Conservation (phyloP, 2,329 filamentous ascomycete genomes). For the Colletotrichum higginsianum region DNA sequence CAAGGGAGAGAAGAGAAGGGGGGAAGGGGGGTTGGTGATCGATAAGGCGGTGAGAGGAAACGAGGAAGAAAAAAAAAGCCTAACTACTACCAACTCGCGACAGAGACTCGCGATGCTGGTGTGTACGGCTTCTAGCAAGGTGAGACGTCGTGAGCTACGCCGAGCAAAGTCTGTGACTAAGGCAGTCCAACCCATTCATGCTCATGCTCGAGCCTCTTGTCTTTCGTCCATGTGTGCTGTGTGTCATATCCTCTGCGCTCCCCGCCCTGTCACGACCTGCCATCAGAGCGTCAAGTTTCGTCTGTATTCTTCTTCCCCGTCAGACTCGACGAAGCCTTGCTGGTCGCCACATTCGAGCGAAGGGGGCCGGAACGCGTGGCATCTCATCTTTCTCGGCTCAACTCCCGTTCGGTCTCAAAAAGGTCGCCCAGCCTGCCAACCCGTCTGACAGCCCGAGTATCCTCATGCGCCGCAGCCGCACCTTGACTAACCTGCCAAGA, state of each 20-base stretch:
- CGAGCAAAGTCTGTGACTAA: background rate
- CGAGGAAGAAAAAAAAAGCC: no score
- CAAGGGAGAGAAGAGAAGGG: background rate
- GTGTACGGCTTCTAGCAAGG: no score
- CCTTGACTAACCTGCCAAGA: slow-evolving; percentile 8
- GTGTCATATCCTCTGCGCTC: background rate
- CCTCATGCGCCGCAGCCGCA: slow-evolving; percentile 24
- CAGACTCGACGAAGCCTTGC: slow-evolving; percentile 23
- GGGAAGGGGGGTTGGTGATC: no score
- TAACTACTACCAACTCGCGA: no score
- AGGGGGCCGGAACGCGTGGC: slow-evolving; percentile 26
- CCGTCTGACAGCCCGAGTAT: slow-evolving; percentile 30
- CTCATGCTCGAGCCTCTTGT: background rate
- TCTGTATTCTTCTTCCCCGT: slow-evolving; percentile 32
- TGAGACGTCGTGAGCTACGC: no score
- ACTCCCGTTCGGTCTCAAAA: slow-evolving; percentile 27
- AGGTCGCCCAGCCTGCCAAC: slow-evolving; percentile 17
- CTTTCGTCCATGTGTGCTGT: background rate
- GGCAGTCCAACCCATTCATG: background rate
- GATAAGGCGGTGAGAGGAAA: no score
- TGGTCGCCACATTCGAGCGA: slow-evolving; percentile 11
- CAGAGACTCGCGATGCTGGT: no score
- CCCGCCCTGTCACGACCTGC: slow-evolving; percentile 36
- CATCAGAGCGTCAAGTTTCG: slow-evolving; percentile 38
- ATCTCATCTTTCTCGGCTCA: slow-evolving; percentile 24